Evolutionary conservation across 345 rosid genomes (phyloP), one percentile per base, ranked within the genome.

Genomic region (Salix purpurea): DNA sequence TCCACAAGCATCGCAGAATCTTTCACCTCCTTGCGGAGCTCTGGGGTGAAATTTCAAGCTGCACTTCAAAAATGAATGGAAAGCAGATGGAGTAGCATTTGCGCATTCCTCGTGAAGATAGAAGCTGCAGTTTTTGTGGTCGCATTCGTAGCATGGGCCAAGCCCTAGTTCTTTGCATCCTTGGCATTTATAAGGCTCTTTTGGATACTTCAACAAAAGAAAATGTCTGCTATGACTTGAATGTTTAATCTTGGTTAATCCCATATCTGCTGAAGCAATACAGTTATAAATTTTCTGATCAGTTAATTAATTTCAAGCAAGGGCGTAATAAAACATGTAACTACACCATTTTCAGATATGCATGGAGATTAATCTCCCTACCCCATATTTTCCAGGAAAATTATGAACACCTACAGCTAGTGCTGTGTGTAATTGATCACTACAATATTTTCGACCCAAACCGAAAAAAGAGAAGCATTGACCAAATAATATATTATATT

Each of bases 1-100:
- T 23, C 72, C 77, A 52, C 72, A 75, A 23, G 77, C 77, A n/a
- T 75, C 65, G 4, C 77, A 75, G 26, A 21, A 32, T 52, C 77
- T 75, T 21, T n/a, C 34, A n/a, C 6, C 42, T 0, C 2, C 12
- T 64, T 73, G 69, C 1, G 76, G 56, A 16, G 69, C 76, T 5
- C 64, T 73, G 21, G 2, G 0, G 56, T 73, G 58, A 42, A 73
- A 62, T 5, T 24, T 73, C 26, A 73, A 40, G 69, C 12, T 73
- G 56, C 76, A 73, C 39, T 24, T 42, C 1, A 12, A n/a, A 42
- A 42, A 73, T 4, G 56, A 56, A 40, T 73, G 76, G 23, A 16
- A 39, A 14, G 39, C n/a, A 9, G 58, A 60, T 16, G 54, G 39
- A 37, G 60, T 1, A 4, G 76, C 24, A 5, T 73, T 62, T 23